phyloP scores from a whole-genome alignment of 1,284 basidiomycete species.

The Irpex sp. region DNA sequence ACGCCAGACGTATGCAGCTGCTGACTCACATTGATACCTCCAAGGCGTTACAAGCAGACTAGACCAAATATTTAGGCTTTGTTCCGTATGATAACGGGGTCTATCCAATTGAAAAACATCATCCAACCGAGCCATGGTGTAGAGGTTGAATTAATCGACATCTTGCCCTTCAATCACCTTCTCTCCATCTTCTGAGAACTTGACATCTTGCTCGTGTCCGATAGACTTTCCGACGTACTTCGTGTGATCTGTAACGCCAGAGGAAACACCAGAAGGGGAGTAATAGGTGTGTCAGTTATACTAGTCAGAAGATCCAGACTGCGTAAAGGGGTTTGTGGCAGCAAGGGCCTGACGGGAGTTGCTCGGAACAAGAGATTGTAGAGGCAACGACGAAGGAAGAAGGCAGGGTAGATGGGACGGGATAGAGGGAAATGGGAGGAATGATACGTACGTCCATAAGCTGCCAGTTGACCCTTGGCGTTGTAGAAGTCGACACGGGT shows the following conservation, averaged over 20 bases:
- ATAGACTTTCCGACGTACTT: constrained; percentile 83
- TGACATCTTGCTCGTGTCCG: constrained; percentile 69
- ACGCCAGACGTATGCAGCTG: no score
- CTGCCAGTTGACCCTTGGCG: constrained; percentile 67
- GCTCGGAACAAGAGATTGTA: not conserved
- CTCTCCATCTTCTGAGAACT: constrained; percentile 78
- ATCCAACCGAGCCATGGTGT: not conserved
- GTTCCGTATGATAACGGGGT: no score
- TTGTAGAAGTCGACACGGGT: constrained; percentile 79
- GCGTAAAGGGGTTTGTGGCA: no score
- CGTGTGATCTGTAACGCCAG: constrained; percentile 62
- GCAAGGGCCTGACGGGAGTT: no score
- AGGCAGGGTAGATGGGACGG: not conserved
- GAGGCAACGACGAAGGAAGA: not conserved
- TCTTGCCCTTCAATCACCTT: constrained; percentile 65
- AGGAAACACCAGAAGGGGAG: not conserved
- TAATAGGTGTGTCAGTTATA: not conserved
- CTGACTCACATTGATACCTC: not conserved
- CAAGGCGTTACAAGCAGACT: not conserved
- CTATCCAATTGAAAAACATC: not conserved
- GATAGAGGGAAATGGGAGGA: not conserved
- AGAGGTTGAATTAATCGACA: constrained; percentile 27
- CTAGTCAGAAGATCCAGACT: not conserved
- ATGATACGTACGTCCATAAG: constrained; percentile 63
- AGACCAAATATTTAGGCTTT: not conserved